Percentiles rank a stretch among this genome's conserved stretches.
Conservation (phyloP, 2,329 filamentous ascomycete species). For the Verticillium dahliae region DNA sequence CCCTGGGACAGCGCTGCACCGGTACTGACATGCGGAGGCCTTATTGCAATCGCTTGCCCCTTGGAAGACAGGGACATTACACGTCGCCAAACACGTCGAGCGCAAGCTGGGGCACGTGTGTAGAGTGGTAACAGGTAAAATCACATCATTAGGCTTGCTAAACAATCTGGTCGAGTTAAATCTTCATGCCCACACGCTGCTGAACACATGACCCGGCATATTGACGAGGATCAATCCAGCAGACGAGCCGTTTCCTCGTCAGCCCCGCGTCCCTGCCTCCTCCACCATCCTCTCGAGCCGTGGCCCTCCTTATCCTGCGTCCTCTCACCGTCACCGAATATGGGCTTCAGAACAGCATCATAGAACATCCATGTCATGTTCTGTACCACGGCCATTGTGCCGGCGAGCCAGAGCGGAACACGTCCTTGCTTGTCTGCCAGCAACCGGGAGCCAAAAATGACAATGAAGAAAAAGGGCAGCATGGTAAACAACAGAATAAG, state of each 20-base stretch:
- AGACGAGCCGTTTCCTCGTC: background rate
- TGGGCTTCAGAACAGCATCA: constrained; percentile 39
- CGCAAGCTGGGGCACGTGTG: too few species aligned
- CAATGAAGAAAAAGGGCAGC: constrained; percentile 25
- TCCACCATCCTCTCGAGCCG: constrained; percentile 2
- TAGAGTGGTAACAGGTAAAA: too few species aligned
- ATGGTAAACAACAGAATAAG: constrained; percentile 48
- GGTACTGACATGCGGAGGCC: too few species aligned
- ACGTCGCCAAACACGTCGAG: too few species aligned
- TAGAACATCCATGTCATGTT: constrained; percentile 38
- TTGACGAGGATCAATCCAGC: background rate
- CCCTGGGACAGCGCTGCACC: too few species aligned
- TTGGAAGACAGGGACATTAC: too few species aligned
- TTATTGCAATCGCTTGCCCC: too few species aligned
- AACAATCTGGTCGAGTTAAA: background rate
- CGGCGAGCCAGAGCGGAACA: constrained; percentile 60
- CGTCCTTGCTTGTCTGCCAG: constrained; percentile 61
- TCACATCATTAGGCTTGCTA: background rate
- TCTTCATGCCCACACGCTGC: background rate
- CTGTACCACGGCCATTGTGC: constrained; percentile 45
- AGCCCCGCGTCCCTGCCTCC: constrained; percentile 1
- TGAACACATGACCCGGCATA: background rate
- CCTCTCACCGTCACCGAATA: constrained; percentile 85
- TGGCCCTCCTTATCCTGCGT: constrained; percentile 29
- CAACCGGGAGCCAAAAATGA: constrained; percentile 23